Evolutionary conservation across 805 yeast genomes (phyloP), one percentile per base, ranked within the genome.

Genomic region (Teunomyces kruisii): DNA sequence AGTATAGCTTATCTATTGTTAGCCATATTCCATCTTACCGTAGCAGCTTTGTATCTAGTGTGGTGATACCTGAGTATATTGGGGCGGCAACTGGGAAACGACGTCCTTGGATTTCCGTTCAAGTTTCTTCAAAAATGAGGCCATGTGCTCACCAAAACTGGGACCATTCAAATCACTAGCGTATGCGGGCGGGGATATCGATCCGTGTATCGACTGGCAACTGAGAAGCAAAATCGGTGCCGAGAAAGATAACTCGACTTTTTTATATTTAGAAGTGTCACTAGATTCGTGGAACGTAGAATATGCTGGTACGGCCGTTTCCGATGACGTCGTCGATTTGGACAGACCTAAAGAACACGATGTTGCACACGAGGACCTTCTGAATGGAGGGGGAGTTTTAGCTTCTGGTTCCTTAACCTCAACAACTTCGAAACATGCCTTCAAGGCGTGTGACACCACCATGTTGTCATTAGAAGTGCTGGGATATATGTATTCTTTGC

Each of bases 181-280:
- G 14, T 53, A 53, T 5, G 28, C 24, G 3, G 57, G 57, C 8
- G 54, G 54, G 9, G 48, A 45, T 10, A 24, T 38, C 7, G 49
- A 43, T 7, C 49, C 54, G n/a, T 47, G 32, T 4, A 38, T 26
- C 6, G 57, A 45, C 29, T 44, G 48, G 9, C 43, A 36, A 17
- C 46, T 39, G 24, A 53, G 42, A 13, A 53, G 36, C 5, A 37
- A 29, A 15, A 53, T 42, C 9, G 57, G 53, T 9, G 49, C 26
- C 13, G 54, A 31, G 33, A 50, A 49, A 4, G 55, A 47, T 14
- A 53, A 41, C 22, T 53, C 55, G 4, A 48, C 50, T 35, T 37
- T 47, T 24, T 47, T 45, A 24, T 24, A 52, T 17, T 42, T 45
- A 17, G 41, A 39, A 14, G 19, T 14, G 12, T 29, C 26, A 8